Evolutionary conservation across 2,329 filamentous ascomycete species (phyloP), one percentile per base, ranked within the genome.

Genomic region (Cordyceps fumosorosea): DNA sequence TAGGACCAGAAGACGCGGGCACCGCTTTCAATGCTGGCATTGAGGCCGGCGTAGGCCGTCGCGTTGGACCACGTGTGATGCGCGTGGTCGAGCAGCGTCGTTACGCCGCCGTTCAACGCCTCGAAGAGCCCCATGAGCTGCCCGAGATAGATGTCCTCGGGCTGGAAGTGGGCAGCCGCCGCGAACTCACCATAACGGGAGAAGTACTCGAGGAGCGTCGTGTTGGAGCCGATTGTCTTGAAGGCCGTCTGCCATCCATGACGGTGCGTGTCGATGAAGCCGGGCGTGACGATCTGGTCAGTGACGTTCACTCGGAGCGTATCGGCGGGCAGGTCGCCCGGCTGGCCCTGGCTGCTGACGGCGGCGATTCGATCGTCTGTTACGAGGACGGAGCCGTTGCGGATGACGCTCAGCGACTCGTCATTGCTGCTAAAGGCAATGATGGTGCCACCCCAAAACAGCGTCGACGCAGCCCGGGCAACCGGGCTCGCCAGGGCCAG

Each of bases 221-320:
- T 79, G 66, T 85, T 83, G 8, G 81, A 78, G 1, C 65, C 78
- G 1, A 85, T 66, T 0, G 82, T 84, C 66, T 81, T 82, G 66
- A 79, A 77, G 11, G 75, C 79, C 0, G 83, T 84, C 66, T 85
- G 81, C 83, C 82, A 84, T 0, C 78, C 75, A 64, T 84, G 81
- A 1, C 78, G 77, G 65, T 85, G 83, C 0, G 81, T 84, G 69
- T 85, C 80, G 62, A 85, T 73, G 69, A 85, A 84, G 10, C 83
- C 82, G 0, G 82, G 80, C 0, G 77, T 77, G 57, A 84, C 73
- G 63, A 84, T 84, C 66, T 82, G 81, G 58, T 77, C 73, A 0
- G 74, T 75, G 45, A 77, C 78, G 64, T 85, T 77, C n/a, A 84
- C 71, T 1, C 77, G 64, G 56, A 81, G 73, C n/a, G 54, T 45